Evolutionary conservation across 2,329 filamentous ascomycete genomes (phyloP), one percentile per base, ranked within the genome.

Genomic region (Cytospora piceae): DNA sequence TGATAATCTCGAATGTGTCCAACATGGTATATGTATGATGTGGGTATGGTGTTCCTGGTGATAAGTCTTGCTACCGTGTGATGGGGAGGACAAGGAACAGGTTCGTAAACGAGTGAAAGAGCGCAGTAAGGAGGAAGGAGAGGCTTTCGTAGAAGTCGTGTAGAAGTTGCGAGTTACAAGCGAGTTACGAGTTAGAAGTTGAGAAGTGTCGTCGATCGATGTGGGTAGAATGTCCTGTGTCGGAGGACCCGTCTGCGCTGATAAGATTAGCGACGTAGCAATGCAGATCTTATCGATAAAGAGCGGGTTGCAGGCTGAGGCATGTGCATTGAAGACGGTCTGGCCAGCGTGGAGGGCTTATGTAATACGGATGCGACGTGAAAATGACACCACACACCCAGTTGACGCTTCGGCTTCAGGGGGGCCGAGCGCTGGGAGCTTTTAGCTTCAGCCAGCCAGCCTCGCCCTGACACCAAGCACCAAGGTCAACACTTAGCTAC

Each of bases 1-100:
- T 97, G 68, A 99, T 80, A 71, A 99, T 95, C 79, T 99, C 94
- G 77, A 99, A 99, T 20, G 92, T 90, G 81, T 99, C 95, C 79
- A 99, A 81, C 94, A 98, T 98, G 65, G 71, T 76, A 72, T 64
- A 14, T 27, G 12, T 37, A 14, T 17, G 37, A 17, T 39, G 5
- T 34, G 32, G 32, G 31, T 39, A 17, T n/a, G 12, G 42, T 46
- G 17, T 46, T 46, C 20, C 42, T 46, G 42, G n/a, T 46, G 14
- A 15, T n/a, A 46, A 46, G 17, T 1, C 46, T 49, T 22, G n/a
- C n/a, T 49, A 11, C 4, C 9, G 7, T 3, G n/a, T 12, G 11
- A 46, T 24, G 46, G 46, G n/a, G 7, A 29, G n/a, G 20, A 12
- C 46, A 5, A 24, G 22, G n/a, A 49, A 49, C 46, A 49, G n/a